Conservation (phyloP, 1,284 basidiomycete species). For the Ganoderma sp. region DNA sequence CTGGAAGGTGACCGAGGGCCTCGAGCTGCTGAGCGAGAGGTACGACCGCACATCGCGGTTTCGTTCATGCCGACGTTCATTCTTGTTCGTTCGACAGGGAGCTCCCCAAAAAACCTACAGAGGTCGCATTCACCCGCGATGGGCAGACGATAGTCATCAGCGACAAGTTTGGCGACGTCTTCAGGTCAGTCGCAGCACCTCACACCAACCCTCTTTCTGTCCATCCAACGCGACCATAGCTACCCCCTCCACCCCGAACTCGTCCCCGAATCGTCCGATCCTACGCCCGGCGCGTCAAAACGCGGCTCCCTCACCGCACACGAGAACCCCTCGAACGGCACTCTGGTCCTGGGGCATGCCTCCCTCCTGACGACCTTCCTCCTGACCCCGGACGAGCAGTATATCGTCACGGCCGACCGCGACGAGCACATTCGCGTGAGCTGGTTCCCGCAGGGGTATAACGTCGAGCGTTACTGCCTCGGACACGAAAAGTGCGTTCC, state of each 20-base stretch:
- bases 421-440: constrained; percentile 95
- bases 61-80: no score
- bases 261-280: constrained; percentile 11
- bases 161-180: constrained; percentile 91
- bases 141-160: constrained; percentile 68
- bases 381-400: constrained; percentile 69
- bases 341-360: constrained; percentile 84
- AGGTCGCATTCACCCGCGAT: constrained; percentile 61
- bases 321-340: constrained; percentile 76
- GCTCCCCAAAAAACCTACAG: constrained; percentile 78
- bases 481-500: constrained; percentile 78
- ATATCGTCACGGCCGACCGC: constrained; percentile 86
- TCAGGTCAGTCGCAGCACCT: constrained; percentile 57
- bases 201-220: neutral
- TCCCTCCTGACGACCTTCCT: constrained; percentile 80
- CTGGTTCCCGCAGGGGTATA: constrained; percentile 83
- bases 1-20: constrained; percentile 61
- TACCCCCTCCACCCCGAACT: constrained; percentile 50
- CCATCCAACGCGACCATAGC: constrained; percentile 41
- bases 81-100: constrained; percentile 52
- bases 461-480: constrained; percentile 84
- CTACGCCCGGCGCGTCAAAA: constrained; percentile 27
- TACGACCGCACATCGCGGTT: constrained; percentile 39
- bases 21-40: constrained; percentile 68
- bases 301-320: constrained; percentile 60